phyloP scores from a whole-genome alignment of 139 green algal genomes.

The Tetraselmis striata region DNA sequence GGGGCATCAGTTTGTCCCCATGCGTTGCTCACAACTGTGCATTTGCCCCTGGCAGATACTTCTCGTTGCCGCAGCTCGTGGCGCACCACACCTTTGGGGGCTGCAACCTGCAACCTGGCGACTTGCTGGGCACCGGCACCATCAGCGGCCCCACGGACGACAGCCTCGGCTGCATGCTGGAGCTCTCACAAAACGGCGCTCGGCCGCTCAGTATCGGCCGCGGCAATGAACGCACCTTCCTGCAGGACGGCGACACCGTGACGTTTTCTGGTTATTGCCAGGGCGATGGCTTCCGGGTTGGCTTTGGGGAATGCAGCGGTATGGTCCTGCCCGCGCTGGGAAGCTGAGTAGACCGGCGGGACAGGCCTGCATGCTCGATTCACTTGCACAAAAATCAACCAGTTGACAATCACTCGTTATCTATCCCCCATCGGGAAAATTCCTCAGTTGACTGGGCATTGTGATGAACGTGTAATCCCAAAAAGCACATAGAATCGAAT shows the following conservation, averaged over 20 bases:
- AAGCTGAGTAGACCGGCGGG: too few relatives aligned
- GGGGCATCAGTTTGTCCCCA: too few relatives aligned
- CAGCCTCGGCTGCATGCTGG: constrained; percentile 54
- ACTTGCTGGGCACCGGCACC: constrained; percentile 84
- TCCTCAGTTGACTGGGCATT: too few relatives aligned
- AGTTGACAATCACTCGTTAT: too few relatives aligned
- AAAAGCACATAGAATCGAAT: too few relatives aligned
- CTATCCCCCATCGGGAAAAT: too few relatives aligned
- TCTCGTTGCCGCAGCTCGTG: constrained; percentile 85
- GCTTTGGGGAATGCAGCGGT: constrained; percentile 73
- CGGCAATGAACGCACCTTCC: constrained; percentile 39
- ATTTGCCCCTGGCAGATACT: constrained; percentile 60
- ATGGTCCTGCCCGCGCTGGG: not conserved
- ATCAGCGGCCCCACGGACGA: constrained; percentile 41
- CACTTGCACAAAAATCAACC: too few relatives aligned
- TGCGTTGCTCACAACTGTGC: too few relatives aligned
- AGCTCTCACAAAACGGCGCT: constrained; percentile 49
- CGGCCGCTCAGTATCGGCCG: constrained; percentile 33
- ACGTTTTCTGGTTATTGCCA: constrained; percentile 58
- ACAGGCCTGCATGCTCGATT: too few relatives aligned
- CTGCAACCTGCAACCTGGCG: constrained; percentile 80
- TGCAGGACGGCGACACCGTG: constrained; percentile 78
- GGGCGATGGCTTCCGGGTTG: constrained; percentile 38
- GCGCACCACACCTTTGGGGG: constrained; percentile 85
- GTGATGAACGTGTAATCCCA: too few relatives aligned